These are phyloP conservation scores for Chamaenerion angustifolium DNA, from an alignment of 345 rosid genomes.

Conservation along the genomic window DNA sequence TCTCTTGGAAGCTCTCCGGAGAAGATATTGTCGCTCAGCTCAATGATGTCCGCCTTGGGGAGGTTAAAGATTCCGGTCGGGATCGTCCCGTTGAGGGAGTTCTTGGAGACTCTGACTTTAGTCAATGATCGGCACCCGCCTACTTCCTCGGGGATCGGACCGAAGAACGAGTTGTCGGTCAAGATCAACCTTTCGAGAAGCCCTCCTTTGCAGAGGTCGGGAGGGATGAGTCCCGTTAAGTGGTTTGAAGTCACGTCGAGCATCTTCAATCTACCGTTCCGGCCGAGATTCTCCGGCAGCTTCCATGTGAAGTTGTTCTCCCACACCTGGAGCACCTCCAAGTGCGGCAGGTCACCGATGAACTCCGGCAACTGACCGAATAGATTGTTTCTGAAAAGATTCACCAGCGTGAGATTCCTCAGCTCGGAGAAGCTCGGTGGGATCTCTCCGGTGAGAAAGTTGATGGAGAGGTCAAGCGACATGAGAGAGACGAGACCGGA, in stretches of 20 bases:
- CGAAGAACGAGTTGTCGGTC: constrained; percentile 56
- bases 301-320: constrained; percentile 57
- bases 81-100: constrained; percentile 44
- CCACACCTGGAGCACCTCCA: constrained; percentile 61
- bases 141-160: constrained; percentile 50
- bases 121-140: constrained; percentile 56
- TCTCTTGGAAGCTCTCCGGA: constrained; percentile 56
- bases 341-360: constrained; percentile 56
- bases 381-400: constrained; percentile 50
- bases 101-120: constrained; percentile 37
- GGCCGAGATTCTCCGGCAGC: constrained; percentile 58
- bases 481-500: constrained; percentile 47
- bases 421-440: constrained; percentile 44
- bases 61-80: constrained; percentile 60
- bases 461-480: constrained; percentile 64
- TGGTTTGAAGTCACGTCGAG: constrained; percentile 61
- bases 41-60: constrained; percentile 31
- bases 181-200: constrained; percentile 35
- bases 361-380: constrained; percentile 54
- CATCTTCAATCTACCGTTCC: constrained; percentile 37
- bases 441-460: constrained; percentile 55
- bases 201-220: constrained; percentile 55
- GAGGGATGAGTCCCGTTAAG: constrained; percentile 61
- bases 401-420: constrained; percentile 36
- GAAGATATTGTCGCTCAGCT: constrained; percentile 45